These are phyloP conservation scores for Aspergillus hortae DNA, from an alignment of 2,329 filamentous ascomycete genomes.

Conservation along the genomic window DNA sequence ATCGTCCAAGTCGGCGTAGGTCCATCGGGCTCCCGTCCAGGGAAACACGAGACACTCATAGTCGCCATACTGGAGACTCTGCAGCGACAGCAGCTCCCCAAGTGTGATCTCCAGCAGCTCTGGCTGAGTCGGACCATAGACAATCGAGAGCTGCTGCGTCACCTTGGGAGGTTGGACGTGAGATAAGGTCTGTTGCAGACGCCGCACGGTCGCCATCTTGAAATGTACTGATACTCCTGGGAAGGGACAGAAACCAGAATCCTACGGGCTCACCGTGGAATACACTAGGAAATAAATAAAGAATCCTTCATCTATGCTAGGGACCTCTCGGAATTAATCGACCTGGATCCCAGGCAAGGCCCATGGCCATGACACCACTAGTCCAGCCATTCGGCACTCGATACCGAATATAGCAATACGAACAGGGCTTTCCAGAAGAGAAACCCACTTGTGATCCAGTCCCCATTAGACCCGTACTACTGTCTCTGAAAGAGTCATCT, in stretches of 20 bases:
- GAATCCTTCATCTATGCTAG: not conserved
- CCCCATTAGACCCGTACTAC: not conserved
- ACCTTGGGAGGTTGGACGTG: slow-evolving; percentile 21
- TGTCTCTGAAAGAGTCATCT: not conserved
- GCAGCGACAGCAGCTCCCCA: slow-evolving; percentile 68
- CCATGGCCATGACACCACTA: not conserved
- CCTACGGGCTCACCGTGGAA: not conserved
- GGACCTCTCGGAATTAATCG: slow-evolving; percentile 5
- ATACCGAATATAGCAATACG: slow-evolving; percentile 2
- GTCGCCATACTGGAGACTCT: slow-evolving; percentile 62
- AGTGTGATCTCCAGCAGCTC: slow-evolving; percentile 69
- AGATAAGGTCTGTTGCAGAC: slow-evolving; percentile 29
- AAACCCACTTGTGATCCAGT: not conserved
- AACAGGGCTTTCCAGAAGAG: not conserved
- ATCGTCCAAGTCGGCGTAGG: slow-evolving; percentile 62
- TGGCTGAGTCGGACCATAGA: slow-evolving; percentile 66
- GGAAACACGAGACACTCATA: slow-evolving; percentile 69
- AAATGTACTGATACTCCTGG: not conserved
- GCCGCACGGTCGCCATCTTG: slow-evolving; percentile 26
- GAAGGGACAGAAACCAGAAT: not conserved
- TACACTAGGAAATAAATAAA: slow-evolving; percentile 2
- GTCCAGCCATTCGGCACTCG: slow-evolving; percentile 3
- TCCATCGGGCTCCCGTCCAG: slow-evolving; percentile 73
- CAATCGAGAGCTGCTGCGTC: slow-evolving; percentile 47
- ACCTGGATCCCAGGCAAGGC: not conserved